These are phyloP conservation scores for Paralagenidium karlingii DNA, from an alignment of 352 stramenopile genomes.

Conservation along the genomic window DNA sequence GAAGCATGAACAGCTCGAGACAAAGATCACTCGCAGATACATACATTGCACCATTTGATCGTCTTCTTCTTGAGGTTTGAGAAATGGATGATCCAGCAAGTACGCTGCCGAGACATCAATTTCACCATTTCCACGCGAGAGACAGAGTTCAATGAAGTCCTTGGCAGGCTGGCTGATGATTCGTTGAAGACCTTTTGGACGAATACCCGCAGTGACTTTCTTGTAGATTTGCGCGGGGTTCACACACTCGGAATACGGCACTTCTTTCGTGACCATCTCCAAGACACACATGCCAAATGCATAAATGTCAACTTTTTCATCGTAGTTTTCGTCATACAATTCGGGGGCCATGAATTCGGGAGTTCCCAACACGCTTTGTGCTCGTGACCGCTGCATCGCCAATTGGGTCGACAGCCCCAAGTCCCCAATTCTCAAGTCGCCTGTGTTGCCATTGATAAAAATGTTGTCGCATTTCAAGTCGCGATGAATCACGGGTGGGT, in stretches of 20 bases:
- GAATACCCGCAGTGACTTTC: constrained; percentile 81
- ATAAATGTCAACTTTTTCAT: constrained; percentile 97
- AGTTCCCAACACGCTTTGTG: constrained; percentile 93
- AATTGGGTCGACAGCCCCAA: constrained; percentile 85
- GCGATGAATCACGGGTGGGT: constrained; percentile 86
- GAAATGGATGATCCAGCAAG: constrained; percentile 54
- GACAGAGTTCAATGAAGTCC: constrained; percentile 77
- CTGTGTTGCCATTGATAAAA: constrained; percentile 98
- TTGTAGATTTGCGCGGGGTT: constrained; percentile 87
- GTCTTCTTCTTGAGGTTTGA: constrained; percentile 70
- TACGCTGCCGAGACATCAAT: constrained; percentile 77
- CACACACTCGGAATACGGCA: constrained; percentile 95
- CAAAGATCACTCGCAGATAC: too few relatives aligned
- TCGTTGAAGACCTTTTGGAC: constrained; percentile 50
- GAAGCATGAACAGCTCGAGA: too few relatives aligned
- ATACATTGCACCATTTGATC: constrained; percentile 68
- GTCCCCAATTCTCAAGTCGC: constrained; percentile 96
- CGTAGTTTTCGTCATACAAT: constrained; percentile 97
- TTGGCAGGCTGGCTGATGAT: constrained; percentile 57
- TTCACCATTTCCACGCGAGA: constrained; percentile 64
- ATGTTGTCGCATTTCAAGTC: constrained; percentile 95
- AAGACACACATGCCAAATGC: constrained; percentile 99
- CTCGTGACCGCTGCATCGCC: constrained; percentile 62
- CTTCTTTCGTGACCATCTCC: constrained; percentile 99
- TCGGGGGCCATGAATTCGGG: constrained; percentile 99